Conservation (phyloP, 352 stramenopile genomes). For the Elongisporangium senticosum region DNA sequence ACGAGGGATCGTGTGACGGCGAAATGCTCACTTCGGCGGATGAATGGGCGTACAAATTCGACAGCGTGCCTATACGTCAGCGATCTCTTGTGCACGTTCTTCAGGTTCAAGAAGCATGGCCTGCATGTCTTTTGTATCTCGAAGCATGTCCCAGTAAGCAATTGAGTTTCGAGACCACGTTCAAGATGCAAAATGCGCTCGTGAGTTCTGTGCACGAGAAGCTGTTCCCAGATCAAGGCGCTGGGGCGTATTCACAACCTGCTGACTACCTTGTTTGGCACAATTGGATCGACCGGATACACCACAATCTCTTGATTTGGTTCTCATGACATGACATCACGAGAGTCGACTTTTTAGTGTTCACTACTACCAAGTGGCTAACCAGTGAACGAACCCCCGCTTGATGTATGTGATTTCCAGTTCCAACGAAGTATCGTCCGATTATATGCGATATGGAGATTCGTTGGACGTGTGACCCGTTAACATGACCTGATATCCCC, state of each 20-base stretch:
- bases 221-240: conserved; percentile 3
- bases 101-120: conserved; percentile 16
- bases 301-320: conserved; percentile 11
- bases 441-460: conserved; percentile 11
- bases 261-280: conserved; percentile 14
- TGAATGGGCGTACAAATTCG: conserved; percentile 33
- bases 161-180: conserved; percentile 20
- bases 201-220: conserved; percentile 7
- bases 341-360: not conserved
- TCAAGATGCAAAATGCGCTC: conserved; percentile 32
- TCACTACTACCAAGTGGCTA: not conserved
- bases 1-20: conserved; percentile 5
- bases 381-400: not conserved
- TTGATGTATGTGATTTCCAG: not conserved
- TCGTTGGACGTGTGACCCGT: conserved; percentile 2
- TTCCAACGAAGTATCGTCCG: not conserved
- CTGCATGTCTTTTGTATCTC: conserved; percentile 21
- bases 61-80: conserved; percentile 24
- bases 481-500: not conserved
- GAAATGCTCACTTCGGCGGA: conserved; percentile 6
- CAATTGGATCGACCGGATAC: conserved; percentile 28
- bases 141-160: not conserved
- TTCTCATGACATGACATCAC: not conserved
- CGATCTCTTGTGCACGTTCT: conserved; percentile 19
- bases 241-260: not conserved